phyloP scores from a whole-genome alignment of 768 basidiomycete species.

The Xerocomellus dryophilus region DNA sequence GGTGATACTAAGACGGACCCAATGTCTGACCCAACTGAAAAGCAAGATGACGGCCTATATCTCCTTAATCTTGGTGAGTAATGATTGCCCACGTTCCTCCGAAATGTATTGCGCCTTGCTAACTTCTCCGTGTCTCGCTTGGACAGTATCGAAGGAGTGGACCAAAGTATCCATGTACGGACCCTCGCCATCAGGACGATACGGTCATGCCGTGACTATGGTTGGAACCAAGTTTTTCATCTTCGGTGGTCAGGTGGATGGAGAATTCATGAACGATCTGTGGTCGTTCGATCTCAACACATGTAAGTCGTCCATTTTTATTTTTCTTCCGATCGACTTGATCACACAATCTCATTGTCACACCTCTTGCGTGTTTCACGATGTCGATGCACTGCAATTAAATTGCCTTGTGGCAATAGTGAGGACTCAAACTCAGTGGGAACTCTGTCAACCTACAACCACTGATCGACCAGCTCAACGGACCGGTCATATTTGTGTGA shows the following conservation, averaged over 20 bases:
- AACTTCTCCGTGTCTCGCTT: conserved; percentile 1
- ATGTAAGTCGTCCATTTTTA: conserved; percentile 47
- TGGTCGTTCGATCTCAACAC: conserved; percentile 97
- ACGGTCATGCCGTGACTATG: conserved; percentile 96
- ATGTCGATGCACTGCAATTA: neutral
- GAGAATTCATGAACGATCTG: conserved; percentile 90
- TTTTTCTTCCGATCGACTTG: neutral
- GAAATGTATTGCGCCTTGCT: neutral
- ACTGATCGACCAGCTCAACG: conserved; percentile 71
- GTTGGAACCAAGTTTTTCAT: conserved; percentile 87
- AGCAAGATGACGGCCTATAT: conserved; percentile 91
- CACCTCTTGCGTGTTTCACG: neutral
- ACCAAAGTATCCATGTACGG: conserved; percentile 79
- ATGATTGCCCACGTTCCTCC: neutral
- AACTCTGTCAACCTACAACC: conserved; percentile 61
- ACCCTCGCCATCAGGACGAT: conserved; percentile 79
- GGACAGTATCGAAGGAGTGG: conserved; percentile 89
- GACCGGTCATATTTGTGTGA: conserved; percentile 89
- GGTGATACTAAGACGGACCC: conserved; percentile 89
- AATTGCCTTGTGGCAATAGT: conserved; percentile 46
- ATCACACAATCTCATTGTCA: neutral
- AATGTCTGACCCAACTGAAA: conserved; percentile 58
- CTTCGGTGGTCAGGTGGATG: conserved; percentile 95
- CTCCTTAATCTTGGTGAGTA: conserved; percentile 86
- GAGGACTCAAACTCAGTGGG: conserved; percentile 82